A percentile compares a stretch with the other conserved stretches of the same genome.
phyloP scores from a whole-genome alignment of 2,329 filamentous ascomycete species.

The Colletotrichum musicola region DNA sequence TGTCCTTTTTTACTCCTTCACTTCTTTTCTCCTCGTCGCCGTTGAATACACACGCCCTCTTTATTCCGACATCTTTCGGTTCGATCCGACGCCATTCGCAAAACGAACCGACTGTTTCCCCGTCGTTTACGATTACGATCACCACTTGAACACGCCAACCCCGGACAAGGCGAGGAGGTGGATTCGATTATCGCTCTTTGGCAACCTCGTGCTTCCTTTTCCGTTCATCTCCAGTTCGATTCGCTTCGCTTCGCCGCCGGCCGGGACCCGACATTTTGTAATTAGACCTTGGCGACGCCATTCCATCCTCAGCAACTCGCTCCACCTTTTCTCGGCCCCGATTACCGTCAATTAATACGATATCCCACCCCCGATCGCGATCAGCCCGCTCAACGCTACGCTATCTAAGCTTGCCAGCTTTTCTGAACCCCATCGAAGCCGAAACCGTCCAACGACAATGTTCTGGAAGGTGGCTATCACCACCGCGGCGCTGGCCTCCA shows the following conservation, averaged over 20 bases:
- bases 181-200: constrained; percentile 24
- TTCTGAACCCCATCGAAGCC: neutral
- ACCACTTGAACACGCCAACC: constrained; percentile 13
- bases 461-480: constrained; percentile 38
- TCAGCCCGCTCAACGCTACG: neutral
- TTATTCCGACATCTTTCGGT: constrained; percentile 38
- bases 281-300: constrained; percentile 38
- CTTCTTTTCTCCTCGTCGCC: constrained; percentile 19
- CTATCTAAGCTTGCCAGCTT: constrained; percentile 4
- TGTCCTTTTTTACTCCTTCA: constrained; percentile 36
- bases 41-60: constrained; percentile 8
- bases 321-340: constrained; percentile 33
- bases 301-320: constrained; percentile 15
- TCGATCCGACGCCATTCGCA: constrained; percentile 33
- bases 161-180: constrained; percentile 26
- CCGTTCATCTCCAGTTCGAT: constrained; percentile 6
- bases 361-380: constrained; percentile 13
- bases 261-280: constrained; percentile 39
- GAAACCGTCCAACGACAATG: constrained; percentile 21
- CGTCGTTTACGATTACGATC: constrained; percentile 39
- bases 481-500: constrained; percentile 35
- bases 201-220: constrained; percentile 30
- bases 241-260: constrained; percentile 41
- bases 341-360: constrained; percentile 30
- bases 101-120: constrained; percentile 9